Percentiles rank a stretch among this genome's conserved stretches.
phyloP scores from a whole-genome alignment of 2,329 filamentous ascomycete species.

The Neonectria ditissima region DNA sequence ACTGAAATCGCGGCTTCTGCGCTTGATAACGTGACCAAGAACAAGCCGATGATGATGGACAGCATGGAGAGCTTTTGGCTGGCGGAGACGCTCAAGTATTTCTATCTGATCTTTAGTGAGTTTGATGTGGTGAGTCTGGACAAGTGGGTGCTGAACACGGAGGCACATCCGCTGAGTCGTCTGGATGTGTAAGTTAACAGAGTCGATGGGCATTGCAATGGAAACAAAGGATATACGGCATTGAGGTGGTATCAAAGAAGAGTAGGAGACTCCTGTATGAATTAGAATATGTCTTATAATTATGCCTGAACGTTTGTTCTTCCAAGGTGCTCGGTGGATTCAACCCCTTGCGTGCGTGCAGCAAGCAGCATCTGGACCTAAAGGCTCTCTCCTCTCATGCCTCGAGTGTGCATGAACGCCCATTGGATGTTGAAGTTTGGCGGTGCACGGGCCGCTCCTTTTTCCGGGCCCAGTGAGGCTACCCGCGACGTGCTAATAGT shows the following conservation, averaged over 20 bases:
- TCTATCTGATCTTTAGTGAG: slow-evolving; percentile 72
- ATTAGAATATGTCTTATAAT: slow-evolving; percentile 1
- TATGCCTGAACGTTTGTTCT: slow-evolving; percentile 5
- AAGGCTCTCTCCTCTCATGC: no score
- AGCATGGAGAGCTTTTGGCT: slow-evolving; percentile 84
- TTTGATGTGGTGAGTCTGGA: slow-evolving; percentile 70
- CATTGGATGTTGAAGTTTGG: background rate
- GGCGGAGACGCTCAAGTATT: slow-evolving; percentile 76
- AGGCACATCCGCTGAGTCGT: slow-evolving; percentile 63
- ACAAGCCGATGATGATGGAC: slow-evolving; percentile 58
- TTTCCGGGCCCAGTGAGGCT: slow-evolving; percentile 19
- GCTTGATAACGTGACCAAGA: slow-evolving; percentile 69
- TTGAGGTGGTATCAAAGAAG: background rate
- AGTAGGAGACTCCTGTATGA: slow-evolving; percentile 8
- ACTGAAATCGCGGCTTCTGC: slow-evolving; percentile 73
- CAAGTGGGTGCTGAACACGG: slow-evolving; percentile 71
- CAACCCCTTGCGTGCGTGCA: background rate
- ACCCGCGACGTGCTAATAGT: no score
- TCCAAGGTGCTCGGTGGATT: background rate
- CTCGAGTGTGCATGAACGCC: no score
- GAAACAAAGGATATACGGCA: background rate
- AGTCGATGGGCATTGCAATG: background rate
- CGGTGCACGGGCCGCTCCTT: slow-evolving; percentile 26
- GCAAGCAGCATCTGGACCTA: background rate
- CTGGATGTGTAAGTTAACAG: slow-evolving; percentile 31